Evolutionary conservation across 2,329 filamentous ascomycete genomes (phyloP), one percentile per base, ranked within the genome.

Genomic region (Coniella vitis): DNA sequence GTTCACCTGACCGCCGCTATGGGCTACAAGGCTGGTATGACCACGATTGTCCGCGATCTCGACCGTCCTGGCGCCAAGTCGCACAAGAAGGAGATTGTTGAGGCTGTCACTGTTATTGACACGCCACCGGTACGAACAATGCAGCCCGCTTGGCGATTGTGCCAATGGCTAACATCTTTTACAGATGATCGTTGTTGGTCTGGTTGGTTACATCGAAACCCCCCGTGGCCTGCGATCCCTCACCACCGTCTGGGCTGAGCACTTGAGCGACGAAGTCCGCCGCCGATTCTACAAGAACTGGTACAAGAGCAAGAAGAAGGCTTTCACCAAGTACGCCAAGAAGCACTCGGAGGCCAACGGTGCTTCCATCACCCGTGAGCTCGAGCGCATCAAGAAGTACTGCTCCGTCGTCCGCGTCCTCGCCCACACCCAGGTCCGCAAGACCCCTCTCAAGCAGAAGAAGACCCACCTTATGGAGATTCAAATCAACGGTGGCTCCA

Each of bases 241-340:
- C 75, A 96, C 90, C 73, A 97, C 93, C 70, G 89, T 98, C 72
- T 98, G 93, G 93, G 93, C 93, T 69, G 93, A 97, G 84, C 93
- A 98, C 75, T 76, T 98, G 75, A 88, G 87, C 76, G 93, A 98
- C 75, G 93, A 97, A 79, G 71, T 98, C 75, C 95, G 95, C 86
- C 88, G 93, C 69, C 88, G 93, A 71, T 98, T 98, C 89, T 98
- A 98, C 88, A 97, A 97, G 90, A 98, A 98, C 87, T 98, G 93
- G 93, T 98, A 98, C 87, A 95, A 95, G 87, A 90, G 84, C 83
- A 98, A 98, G 90, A 97, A 96, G 89, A 98, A 98, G 91, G 93
- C 93, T 57, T 98, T 98, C 82, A 98, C 93, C 83, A 96, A 95
- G 83, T 98, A 98, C 79, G 89, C 93, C 81, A 98, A 97, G 89